Base-by-base conservation (phyloP, 2,329 filamentous ascomycete species). In the Penicillium digitatum region DNA sequence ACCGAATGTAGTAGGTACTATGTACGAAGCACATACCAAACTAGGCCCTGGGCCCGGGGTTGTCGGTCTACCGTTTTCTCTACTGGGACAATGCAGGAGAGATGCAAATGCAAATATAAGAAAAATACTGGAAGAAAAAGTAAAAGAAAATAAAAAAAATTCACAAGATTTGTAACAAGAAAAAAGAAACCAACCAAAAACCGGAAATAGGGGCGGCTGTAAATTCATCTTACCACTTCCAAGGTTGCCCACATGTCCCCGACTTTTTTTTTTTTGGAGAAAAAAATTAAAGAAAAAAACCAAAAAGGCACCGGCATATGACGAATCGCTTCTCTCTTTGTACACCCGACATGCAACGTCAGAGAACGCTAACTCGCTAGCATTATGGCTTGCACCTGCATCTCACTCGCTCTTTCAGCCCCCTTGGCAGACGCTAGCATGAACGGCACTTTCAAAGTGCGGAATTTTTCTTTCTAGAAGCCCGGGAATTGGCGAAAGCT, bases 381-480 rank as follows among this genome's bases (percentile, higher is more conserved):
- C 9, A 38, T 42, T 47, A 51, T 35, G 12, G 40, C 26, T 20
- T 48, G 14, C 47, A 29, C 26, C 18, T 47, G 38, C 27, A 31
- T 42, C 26, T 12, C 22, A 29, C 22, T 38, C 27, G 12, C 29
- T 46, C 40, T 47, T 39, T 35, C 48, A 50, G 27, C 35, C 22
- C 26, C 12, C 52, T 57, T 57, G 48, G 54, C 56, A 38, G 29
- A 27, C 8, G 24, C 34, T 35, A 35, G 20, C 22, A 24, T 14
- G 34, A 5, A 31, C 24, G 26, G 39, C n/a, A 38, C 40, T 52
- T 32, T 35, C 3, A 32, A 43, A 27, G 32, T 63, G 61, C 61
- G 61, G 61, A 55, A 63, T 63, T 63, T 63, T 55, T 46, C 42
- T 51, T 62, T 58, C 54, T 52, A 57, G 56, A 62, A 61, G 37